phyloP scores from a whole-genome alignment of 148 eudicot genomes.

The Selenicereus undatus region DNA sequence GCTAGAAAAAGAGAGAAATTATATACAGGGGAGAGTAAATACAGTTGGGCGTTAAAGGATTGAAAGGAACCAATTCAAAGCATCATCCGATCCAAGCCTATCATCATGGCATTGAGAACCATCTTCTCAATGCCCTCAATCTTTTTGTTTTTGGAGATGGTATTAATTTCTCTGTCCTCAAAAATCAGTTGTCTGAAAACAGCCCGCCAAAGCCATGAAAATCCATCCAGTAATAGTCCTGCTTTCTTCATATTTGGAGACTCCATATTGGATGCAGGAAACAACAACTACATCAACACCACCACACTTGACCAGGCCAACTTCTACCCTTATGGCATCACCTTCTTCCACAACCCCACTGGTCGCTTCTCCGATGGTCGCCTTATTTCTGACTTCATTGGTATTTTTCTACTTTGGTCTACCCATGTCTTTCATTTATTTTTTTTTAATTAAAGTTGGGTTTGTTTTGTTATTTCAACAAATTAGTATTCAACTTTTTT shows the following conservation, averaged over 20 bases:
- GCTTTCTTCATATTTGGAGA: constrained; percentile 64
- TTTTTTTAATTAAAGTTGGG: no score
- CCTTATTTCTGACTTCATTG: constrained; percentile 54
- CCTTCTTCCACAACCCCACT: constrained; percentile 44
- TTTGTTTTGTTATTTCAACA: no score
- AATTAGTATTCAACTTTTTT: no score
- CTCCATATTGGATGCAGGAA: constrained; percentile 59
- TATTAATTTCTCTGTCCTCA: constrained; percentile 14
- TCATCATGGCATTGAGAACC: constrained; percentile 11
- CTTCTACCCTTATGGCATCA: constrained; percentile 59
- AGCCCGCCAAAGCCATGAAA: constrained; percentile 2
- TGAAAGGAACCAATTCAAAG: background rate
- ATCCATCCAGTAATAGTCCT: background rate
- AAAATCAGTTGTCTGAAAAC: constrained; percentile 10
- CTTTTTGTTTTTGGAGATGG: background rate
- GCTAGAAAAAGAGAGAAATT: background rate
- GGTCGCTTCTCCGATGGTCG: constrained; percentile 72
- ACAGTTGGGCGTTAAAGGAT: constrained; percentile 16
- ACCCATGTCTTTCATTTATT: no score
- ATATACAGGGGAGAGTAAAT: background rate
- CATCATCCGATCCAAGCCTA: constrained; percentile 6
- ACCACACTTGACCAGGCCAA: constrained; percentile 42
- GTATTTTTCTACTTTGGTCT: constrained; percentile 22
- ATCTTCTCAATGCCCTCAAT: constrained; percentile 10
- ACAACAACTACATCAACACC: constrained; percentile 66